These are phyloP conservation scores for Dryas integrifolia DNA, from an alignment of 331 rosid genomes.

Conservation along the genomic window DNA sequence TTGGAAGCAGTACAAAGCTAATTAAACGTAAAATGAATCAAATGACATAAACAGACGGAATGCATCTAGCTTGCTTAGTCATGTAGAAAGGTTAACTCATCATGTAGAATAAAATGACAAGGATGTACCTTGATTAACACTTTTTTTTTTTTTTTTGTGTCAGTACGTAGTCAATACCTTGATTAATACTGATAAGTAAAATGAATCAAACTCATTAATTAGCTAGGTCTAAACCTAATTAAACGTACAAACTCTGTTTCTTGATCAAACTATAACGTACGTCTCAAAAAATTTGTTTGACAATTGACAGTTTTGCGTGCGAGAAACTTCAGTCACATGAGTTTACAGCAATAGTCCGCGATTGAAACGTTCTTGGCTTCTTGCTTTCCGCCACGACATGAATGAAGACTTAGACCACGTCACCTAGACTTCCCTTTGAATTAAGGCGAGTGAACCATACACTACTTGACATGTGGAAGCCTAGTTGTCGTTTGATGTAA, in stretches of 20 bases:
- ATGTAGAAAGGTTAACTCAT: no score
- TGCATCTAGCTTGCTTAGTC: no score
- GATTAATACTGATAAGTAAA: neutral
- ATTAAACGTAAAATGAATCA: no score
- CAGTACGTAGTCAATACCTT: neutral
- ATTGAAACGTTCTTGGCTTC: neutral
- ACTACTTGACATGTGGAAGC: neutral
- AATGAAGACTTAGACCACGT: neutral
- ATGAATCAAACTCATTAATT: neutral
- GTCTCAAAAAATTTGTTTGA: neutral
- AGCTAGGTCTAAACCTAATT: neutral
- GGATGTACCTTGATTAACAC: no score
- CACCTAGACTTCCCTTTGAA: conserved; percentile 4
- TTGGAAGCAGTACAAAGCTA: no score
- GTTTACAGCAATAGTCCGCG: neutral
- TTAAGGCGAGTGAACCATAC: conserved; percentile 1
- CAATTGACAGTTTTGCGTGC: neutral
- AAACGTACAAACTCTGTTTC: neutral
- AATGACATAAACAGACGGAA: no score
- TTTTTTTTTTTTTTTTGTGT: no score
- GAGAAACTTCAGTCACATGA: neutral
- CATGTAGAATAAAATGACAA: no score
- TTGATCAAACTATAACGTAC: neutral
- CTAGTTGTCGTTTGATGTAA: neutral
- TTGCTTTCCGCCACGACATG: neutral